phyloP scores from a whole-genome alignment of 2,329 filamentous ascomycete species.

The Botrytis pseudocinerea region DNA sequence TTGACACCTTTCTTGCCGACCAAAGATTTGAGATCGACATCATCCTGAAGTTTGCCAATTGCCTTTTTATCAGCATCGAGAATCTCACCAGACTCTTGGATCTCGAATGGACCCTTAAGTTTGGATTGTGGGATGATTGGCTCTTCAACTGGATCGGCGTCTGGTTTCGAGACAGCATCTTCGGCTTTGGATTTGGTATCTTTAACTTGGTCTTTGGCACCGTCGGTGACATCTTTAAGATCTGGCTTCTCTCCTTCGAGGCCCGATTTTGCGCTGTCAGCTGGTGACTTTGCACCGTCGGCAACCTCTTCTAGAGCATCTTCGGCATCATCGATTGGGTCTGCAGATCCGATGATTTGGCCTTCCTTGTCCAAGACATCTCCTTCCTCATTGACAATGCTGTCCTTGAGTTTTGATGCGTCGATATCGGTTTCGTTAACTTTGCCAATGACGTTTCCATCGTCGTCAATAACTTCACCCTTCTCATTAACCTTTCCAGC shows the following conservation, averaged over 20 bases:
- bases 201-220: neutral
- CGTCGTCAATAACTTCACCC: slow-evolving; percentile 54
- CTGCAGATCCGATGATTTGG: slow-evolving; percentile 45
- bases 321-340: slow-evolving; percentile 7
- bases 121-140: slow-evolving; percentile 18
- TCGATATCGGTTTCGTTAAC: slow-evolving; percentile 61
- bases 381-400: slow-evolving; percentile 44
- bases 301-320: slow-evolving; percentile 18
- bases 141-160: slow-evolving; percentile 10
- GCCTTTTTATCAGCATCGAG: slow-evolving; percentile 18
- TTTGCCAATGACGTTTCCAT: slow-evolving; percentile 54
- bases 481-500: slow-evolving; percentile 46
- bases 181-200: neutral
- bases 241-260: slow-evolving; percentile 37
- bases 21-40: slow-evolving; percentile 13
- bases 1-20: slow-evolving; percentile 45
- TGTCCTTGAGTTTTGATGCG: slow-evolving; percentile 51
- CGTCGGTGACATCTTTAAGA: slow-evolving; percentile 25
- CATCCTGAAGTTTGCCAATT: slow-evolving; percentile 21
- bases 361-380: slow-evolving; percentile 57
- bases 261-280: slow-evolving; percentile 21
- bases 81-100: slow-evolving; percentile 21
- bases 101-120: slow-evolving; percentile 21
- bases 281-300: slow-evolving; percentile 26
- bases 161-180: slow-evolving; percentile 41